Evolutionary conservation across 495 filamentous ascomycete genomes (phyloP).

Genomic region (Aspergillus incahuasiensis): DNA sequence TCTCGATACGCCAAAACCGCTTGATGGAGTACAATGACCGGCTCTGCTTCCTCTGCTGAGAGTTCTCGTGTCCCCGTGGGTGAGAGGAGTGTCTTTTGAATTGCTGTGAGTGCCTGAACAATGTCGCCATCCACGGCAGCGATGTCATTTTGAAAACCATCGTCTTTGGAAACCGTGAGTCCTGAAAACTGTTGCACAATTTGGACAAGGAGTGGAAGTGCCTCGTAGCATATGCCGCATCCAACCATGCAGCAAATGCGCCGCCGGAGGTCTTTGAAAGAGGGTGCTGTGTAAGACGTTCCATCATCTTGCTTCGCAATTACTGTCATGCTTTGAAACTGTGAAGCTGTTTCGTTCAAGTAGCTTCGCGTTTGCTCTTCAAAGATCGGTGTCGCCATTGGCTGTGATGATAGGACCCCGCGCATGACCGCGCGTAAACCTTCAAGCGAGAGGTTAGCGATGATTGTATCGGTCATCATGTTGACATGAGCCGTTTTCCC

Average conservation of each 20-base stretch:
- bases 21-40: too few relatives aligned
- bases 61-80: slow-evolving; percentile 11
- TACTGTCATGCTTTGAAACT: too few relatives aligned
- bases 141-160: slow-evolving; percentile 15
- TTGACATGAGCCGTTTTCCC: slow-evolving; percentile 25
- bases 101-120: slow-evolving; percentile 37
- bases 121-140: slow-evolving; percentile 36
- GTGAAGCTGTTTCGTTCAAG: neutral
- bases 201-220: neutral
- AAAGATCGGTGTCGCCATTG: neutral
- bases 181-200: neutral
- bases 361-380: neutral
- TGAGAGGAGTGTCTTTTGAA: slow-evolving; percentile 33
- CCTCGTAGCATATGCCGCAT: neutral
- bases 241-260: neutral
- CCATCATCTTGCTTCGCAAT: too few relatives aligned
- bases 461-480: slow-evolving; percentile 32
- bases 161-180: neutral
- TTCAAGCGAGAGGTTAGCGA: slow-evolving; percentile 24
- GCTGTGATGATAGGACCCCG: neutral
- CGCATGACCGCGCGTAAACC: slow-evolving; percentile 23
- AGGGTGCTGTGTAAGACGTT: too few relatives aligned
- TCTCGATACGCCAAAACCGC: too few relatives aligned
- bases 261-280: too few relatives aligned
- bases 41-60: neutral